Percentiles rank a stretch among this genome's conserved stretches.
Conservation (phyloP, 495 filamentous ascomycete genomes). For the Hypomontagnella submonticulosa region DNA sequence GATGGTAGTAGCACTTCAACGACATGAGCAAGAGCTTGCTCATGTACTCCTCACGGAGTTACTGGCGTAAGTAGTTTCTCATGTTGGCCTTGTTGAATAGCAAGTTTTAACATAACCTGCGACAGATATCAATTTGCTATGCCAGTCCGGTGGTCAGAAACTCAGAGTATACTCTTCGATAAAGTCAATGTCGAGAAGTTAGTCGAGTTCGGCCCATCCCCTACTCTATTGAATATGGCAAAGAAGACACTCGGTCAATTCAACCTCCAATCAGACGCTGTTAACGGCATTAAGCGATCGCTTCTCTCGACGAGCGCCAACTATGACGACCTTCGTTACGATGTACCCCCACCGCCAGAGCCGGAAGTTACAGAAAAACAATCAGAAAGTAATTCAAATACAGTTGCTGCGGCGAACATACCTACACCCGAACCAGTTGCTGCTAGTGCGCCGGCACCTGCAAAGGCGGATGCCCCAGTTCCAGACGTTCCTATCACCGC, state of each 20-base stretch:
- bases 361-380: conserved; percentile 61
- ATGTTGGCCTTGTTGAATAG: background rate
- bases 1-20: conserved; percentile 32
- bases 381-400: conserved; percentile 53
- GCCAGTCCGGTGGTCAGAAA: conserved; percentile 92
- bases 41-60: conserved; percentile 91
- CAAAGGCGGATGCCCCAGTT: conserved; percentile 78
- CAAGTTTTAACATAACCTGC: conserved; percentile 14
- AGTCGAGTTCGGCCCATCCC: conserved; percentile 87
- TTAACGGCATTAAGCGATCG: conserved; percentile 85
- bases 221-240: conserved; percentile 89
- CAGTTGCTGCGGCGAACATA: conserved; percentile 47
- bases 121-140: conserved; percentile 80
- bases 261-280: conserved; percentile 90
- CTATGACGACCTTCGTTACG: conserved; percentile 91
- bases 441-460: conserved; percentile 59
- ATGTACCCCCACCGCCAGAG: conserved; percentile 83
- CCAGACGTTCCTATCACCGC: conserved; percentile 81
- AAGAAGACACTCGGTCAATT: conserved; percentile 86
- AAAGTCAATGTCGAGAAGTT: conserved; percentile 87
- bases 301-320: conserved; percentile 94
- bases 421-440: conserved; percentile 56
- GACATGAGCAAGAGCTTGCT: conserved; percentile 80
- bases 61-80: conserved; percentile 70
- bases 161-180: conserved; percentile 89